Base-by-base conservation (phyloP, 192 early-diverging fungal genomes). In the Gaertneriomyces semiglobifer region DNA sequence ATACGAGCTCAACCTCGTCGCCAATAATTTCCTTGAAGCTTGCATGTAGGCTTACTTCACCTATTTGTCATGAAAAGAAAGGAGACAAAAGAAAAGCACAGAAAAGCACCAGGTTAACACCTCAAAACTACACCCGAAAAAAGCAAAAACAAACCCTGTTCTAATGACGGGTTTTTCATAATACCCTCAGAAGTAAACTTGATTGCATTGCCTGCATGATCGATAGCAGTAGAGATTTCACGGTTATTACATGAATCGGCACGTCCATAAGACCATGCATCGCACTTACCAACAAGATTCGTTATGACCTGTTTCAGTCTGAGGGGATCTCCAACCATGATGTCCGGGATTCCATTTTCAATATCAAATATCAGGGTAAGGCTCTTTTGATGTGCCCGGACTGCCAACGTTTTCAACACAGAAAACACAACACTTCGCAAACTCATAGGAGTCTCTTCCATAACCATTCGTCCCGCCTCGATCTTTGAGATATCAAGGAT, bases 301-400 rank as follows among this genome's bases (percentile, higher is more conserved):
- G 81, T 66, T 46, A 86, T 69, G 19, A 86, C 81, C 51, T 88
- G 86, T 25, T 83, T 81, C 14, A 88, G 44, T 18, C 86, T 70
- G 16, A 79, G 73, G 0, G 76, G 77, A 55, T 88, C 86, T 9
- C 81, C 80, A 47, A 82, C 65, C 7, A 88, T 51, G 0, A 78
- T 70, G 40, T 75, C 72, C 3, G 86, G 86, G 4, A 88, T 85
- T 18, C 75, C 68, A 7, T 75, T 71, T 14, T 75, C 76, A 25
- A 84, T 81, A 52, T 78, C 71, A 39, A 84, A 84, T 0, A 77
- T 72, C 6, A 87, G 55, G 5, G 81, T 76, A 3, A 87, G 65
- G 10, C 72, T 76, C 44, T 85, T 85, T 63, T 83, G 78, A 11
- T 79, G 60, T 0, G 82, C 80, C 20, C 83, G 59, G 0, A 81